Conservation (phyloP, 2,329 filamentous ascomycete species). For the Diaporthe destruens region DNA sequence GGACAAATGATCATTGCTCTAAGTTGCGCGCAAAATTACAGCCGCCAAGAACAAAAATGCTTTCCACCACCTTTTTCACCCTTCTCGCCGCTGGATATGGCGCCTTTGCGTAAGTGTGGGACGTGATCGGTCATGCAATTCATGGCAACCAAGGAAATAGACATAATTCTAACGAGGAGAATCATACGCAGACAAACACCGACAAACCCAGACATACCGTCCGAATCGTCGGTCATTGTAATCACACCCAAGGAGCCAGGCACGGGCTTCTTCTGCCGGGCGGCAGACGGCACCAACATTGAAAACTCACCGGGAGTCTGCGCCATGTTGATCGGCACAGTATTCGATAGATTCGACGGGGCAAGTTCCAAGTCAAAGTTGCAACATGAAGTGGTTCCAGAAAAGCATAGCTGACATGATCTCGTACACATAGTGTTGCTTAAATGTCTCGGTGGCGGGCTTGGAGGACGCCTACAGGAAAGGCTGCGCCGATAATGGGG, state of each 20-base stretch:
- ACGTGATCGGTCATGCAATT: not conserved
- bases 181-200: not conserved
- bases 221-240: no score
- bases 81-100: slow-evolving; percentile 15
- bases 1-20: no score
- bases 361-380: not conserved
- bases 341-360: not conserved
- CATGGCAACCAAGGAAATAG: no score
- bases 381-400: no score
- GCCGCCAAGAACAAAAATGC: not conserved
- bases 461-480: not conserved
- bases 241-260: slow-evolving; percentile 7
- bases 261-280: not conserved
- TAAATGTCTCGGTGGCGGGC: not conserved
- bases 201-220: not conserved
- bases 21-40: not conserved
- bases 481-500: slow-evolving; percentile 28
- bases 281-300: not conserved
- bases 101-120: not conserved
- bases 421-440: not conserved
- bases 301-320: slow-evolving; percentile 10
- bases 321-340: not conserved
- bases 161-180: not conserved
- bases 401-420: not conserved
- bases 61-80: not conserved